Evolutionary conservation across 306 rosid genomes (phyloP).

Genomic region (Spatholobus suberectus): DNA sequence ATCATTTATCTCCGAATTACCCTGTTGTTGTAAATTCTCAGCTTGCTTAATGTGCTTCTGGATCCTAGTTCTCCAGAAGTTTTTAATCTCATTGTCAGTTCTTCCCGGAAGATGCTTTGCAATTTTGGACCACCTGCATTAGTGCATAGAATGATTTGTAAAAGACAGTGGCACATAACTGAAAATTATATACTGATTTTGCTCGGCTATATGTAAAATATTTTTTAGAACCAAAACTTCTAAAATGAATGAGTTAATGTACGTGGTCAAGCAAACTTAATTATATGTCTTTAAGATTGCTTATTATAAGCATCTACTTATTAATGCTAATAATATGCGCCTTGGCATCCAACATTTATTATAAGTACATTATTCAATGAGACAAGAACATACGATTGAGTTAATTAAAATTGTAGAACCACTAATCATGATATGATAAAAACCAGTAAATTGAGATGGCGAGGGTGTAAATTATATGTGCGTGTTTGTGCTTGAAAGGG

Average conservation of each 20-base stretch:
- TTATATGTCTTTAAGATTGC: not conserved
- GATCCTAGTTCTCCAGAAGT: slow-evolving; percentile 97
- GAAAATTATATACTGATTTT: too few relatives aligned
- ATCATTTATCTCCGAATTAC: slow-evolving; percentile 39
- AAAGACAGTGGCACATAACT: not conserved
- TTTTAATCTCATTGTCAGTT: slow-evolving; percentile 95
- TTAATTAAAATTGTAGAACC: not conserved
- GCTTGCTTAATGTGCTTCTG: slow-evolving; percentile 95
- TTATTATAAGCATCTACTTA: not conserved
- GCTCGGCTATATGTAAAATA: too few relatives aligned
- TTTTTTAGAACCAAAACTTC: not conserved
- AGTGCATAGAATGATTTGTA: not conserved
- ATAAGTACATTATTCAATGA: not conserved
- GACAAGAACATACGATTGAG: not conserved
- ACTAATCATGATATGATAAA: not conserved
- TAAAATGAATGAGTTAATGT: not conserved
- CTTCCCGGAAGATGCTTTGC: slow-evolving; percentile 97
- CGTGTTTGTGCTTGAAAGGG: not conserved
- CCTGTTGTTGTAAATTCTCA: slow-evolving; percentile 52
- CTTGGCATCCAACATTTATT: not conserved
- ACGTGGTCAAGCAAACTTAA: not conserved
- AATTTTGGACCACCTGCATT: slow-evolving; percentile 92
- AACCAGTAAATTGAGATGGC: not conserved
- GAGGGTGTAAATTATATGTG: not conserved
- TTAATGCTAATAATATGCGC: not conserved